Conservation (phyloP, 805 yeast species). For the Danielia reshetovae region DNA sequence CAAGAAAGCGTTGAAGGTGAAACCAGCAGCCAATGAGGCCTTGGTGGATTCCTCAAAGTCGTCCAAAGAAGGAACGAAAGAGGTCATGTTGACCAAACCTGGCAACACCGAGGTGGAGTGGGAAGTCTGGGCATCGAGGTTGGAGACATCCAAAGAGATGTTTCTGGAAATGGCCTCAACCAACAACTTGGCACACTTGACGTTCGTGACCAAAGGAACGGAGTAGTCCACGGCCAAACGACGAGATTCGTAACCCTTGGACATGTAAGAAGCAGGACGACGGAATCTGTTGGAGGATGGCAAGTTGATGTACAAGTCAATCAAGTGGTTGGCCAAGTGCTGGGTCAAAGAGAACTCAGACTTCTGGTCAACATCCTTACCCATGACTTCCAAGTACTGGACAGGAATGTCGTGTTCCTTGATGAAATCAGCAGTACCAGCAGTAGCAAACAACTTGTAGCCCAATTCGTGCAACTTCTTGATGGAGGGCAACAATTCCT, state of each 20-base stretch:
- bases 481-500: slow-evolving; percentile 86
- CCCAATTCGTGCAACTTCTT: slow-evolving; percentile 78
- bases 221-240: slow-evolving; percentile 99
- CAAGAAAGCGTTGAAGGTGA: slow-evolving; percentile 77
- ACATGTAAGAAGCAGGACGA: slow-evolving; percentile 97
- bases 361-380: slow-evolving; percentile 72
- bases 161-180: slow-evolving; percentile 89
- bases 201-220: slow-evolving; percentile 95
- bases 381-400: slow-evolving; percentile 85
- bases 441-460: slow-evolving; percentile 89
- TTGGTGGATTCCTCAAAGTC: slow-evolving; percentile 69
- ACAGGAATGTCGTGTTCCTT: slow-evolving; percentile 94
- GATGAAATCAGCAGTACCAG: slow-evolving; percentile 98
- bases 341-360: slow-evolving; percentile 93
- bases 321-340: slow-evolving; percentile 93
- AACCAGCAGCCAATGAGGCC: slow-evolving; percentile 77
- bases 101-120: slow-evolving; percentile 80
- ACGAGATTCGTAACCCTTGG: slow-evolving; percentile 96
- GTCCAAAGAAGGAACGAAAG: slow-evolving; percentile 69
- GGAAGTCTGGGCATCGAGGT: slow-evolving; percentile 86
- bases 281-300: slow-evolving; percentile 97
- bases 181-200: slow-evolving; percentile 92
- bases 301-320: slow-evolving; percentile 92
- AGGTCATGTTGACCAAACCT: slow-evolving; percentile 78
- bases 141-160: slow-evolving; percentile 60